Conservation (phyloP, 75 land plant genomes). For the Cryptomeria japonica region DNA sequence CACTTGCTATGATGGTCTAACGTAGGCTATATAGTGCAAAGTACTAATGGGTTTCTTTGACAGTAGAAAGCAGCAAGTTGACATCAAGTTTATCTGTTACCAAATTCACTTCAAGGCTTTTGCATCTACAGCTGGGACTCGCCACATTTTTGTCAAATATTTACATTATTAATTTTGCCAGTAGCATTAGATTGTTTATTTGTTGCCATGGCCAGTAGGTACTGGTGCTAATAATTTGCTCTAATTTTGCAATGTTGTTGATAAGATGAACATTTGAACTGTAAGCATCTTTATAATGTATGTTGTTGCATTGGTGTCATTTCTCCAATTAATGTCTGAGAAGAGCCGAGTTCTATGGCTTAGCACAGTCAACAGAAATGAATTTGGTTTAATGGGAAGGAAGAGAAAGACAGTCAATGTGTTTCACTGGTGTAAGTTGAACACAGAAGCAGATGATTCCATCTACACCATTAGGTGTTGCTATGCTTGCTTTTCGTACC, state of each 20-base stretch:
- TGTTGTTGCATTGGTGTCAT: background rate
- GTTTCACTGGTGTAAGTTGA: background rate
- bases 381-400: background rate
- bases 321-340: background rate
- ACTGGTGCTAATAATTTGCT: background rate
- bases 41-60: background rate
- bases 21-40: no score
- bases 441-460: background rate
- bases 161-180: background rate
- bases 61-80: background rate
- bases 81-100: background rate
- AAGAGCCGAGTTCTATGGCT: no score
- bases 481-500: background rate
- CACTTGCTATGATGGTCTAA: background rate
- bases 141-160: background rate
- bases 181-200: background rate
- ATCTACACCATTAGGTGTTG: background rate
- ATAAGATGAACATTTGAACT: background rate
- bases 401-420: background rate
- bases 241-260: background rate
- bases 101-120: background rate
- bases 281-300: background rate
- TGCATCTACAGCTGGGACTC: background rate
- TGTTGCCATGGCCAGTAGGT: background rate
- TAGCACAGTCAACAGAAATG: background rate